Percentiles rank a stretch among this genome's conserved stretches.
Conservation (phyloP, 768 basidiomycete genomes). For the Pholiota conissans region DNA sequence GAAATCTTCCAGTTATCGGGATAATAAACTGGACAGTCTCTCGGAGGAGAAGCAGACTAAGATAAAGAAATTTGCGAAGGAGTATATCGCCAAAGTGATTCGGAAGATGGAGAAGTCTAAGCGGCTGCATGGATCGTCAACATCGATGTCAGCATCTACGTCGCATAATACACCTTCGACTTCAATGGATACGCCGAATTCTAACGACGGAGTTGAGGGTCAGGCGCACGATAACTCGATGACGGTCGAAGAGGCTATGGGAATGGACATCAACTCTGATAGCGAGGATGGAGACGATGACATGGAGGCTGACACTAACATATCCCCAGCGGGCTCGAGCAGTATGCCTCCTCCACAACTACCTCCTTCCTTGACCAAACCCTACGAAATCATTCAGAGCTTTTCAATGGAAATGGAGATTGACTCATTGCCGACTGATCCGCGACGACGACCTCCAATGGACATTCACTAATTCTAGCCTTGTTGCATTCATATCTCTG, state of each 20-base stretch:
- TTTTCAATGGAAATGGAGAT: constrained; percentile 10
- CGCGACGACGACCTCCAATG: constrained; percentile 16
- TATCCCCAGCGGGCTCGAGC: not conserved
- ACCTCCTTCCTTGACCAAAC: not conserved
- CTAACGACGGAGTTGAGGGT: constrained; percentile 32
- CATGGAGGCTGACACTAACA: constrained; percentile 1
- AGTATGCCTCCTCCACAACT: constrained; percentile 8
- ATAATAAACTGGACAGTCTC: constrained; percentile 70
- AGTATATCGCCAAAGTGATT: constrained; percentile 82
- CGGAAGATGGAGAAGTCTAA: constrained; percentile 62
- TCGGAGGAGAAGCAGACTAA: constrained; percentile 86
- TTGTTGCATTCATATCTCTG: not conserved
- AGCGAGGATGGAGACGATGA: constrained; percentile 18
- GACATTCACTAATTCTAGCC: constrained; percentile 2
- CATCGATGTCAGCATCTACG: constrained; percentile 19
- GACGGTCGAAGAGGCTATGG: constrained; percentile 36
- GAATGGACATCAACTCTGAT: constrained; percentile 29
- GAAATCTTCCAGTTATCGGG: constrained; percentile 77
- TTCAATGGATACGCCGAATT: constrained; percentile 40
- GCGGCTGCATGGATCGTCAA: constrained; percentile 23
- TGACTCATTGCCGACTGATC: constrained; percentile 9
- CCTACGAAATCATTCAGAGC: not conserved
- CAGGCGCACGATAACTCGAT: constrained; percentile 15
- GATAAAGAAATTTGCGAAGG: constrained; percentile 92
- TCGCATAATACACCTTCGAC: constrained; percentile 36